Evolutionary conservation across 1,284 basidiomycete species (phyloP).

Genomic region (Ustilago sp.): DNA sequence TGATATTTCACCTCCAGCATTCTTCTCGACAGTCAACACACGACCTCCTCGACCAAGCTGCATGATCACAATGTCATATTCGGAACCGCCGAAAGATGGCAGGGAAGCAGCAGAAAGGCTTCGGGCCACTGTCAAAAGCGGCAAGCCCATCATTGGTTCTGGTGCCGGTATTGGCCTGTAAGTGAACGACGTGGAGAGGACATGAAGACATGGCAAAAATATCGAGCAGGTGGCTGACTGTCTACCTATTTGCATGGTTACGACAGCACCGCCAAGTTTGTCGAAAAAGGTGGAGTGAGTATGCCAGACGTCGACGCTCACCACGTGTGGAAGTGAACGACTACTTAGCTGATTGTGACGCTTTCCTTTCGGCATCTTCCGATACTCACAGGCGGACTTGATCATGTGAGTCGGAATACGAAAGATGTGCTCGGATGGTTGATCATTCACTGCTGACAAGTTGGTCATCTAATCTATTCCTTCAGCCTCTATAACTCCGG

Average conservation of each 20-base stretch:
- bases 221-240: not conserved
- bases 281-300: conserved; percentile 42
- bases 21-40: not conserved
- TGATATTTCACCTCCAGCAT: not conserved
- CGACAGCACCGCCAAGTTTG: conserved; percentile 37
- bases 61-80: conserved; percentile 22
- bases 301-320: not conserved
- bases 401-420: conserved; percentile 29
- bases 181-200: not conserved
- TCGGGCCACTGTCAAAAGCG: conserved; percentile 24
- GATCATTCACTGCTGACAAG: not conserved
- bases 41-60: not conserved
- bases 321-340: not conserved
- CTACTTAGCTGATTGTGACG: not conserved
- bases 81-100: conserved; percentile 33
- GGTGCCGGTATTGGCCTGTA: conserved; percentile 50
- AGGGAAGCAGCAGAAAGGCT: conserved; percentile 40
- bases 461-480: not conserved
- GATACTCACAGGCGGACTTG: conserved; percentile 5
- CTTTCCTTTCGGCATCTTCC: not conserved
- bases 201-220: not conserved
- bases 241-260: not conserved
- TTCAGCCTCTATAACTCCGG: conserved; percentile 46
- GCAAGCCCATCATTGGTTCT: conserved; percentile 46
- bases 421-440: not conserved